Percentiles rank a stretch among this genome's conserved stretches.
These are phyloP conservation scores for Ambrosiella beaveri DNA, from an alignment of 2,329 filamentous ascomycete genomes.

Conservation along the genomic window DNA sequence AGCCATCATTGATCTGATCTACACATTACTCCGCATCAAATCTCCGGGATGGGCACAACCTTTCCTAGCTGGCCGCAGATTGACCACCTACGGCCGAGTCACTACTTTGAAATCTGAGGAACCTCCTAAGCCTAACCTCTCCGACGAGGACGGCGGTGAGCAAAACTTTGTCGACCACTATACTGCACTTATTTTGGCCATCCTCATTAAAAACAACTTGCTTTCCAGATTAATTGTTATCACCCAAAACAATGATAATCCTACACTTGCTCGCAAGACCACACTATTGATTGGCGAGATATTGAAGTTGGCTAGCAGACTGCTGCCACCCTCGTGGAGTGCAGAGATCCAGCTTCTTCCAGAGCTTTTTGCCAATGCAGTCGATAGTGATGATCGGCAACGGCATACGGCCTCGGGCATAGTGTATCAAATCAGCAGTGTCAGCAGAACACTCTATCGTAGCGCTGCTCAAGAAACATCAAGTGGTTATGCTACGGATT, in stretches of 20 bases:
- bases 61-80: conserved; percentile 74
- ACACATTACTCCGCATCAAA: conserved; percentile 68
- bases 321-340: conserved; percentile 70
- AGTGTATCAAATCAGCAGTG: conserved; percentile 94
- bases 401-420: conserved; percentile 74
- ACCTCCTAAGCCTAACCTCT: conserved; percentile 30
- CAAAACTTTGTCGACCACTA: conserved; percentile 90
- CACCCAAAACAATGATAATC: conserved; percentile 49
- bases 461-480: conserved; percentile 30
- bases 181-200: conserved; percentile 69
- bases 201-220: conserved; percentile 69
- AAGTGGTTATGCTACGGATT: conserved; percentile 15
- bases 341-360: conserved; percentile 74
- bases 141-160: conserved; percentile 50
- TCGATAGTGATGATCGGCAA: conserved; percentile 51
- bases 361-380: conserved; percentile 61
- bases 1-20: conserved; percentile 75
- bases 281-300: conserved; percentile 83
- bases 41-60: conserved; percentile 88
- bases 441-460: conserved; percentile 79
- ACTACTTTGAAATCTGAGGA: conserved; percentile 55
- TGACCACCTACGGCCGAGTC: conserved; percentile 94
- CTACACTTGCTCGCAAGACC: conserved; percentile 66
- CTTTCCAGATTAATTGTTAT: conserved; percentile 44
- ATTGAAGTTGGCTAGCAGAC: conserved; percentile 70